Evolutionary conservation across 148 eudicot genomes (phyloP).

Genomic region (Vaccinium corymbosum): DNA sequence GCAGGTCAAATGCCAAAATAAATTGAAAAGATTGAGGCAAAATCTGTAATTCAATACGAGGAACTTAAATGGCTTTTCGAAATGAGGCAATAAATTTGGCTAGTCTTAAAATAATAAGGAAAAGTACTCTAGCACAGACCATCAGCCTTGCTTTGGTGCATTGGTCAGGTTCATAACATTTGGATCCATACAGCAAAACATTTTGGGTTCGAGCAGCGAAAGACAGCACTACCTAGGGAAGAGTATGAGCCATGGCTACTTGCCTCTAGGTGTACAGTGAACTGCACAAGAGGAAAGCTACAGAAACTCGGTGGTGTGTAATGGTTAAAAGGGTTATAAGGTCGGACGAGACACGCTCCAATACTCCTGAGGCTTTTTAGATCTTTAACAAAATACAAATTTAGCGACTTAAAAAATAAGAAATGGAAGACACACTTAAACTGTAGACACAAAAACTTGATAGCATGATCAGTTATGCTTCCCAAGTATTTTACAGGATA

Average conservation of each 20-base stretch:
- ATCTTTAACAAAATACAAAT: not conserved
- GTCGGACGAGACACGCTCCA: not conserved
- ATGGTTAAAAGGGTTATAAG: conserved; percentile 1
- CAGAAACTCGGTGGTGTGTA: not conserved
- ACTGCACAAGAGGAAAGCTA: not conserved
- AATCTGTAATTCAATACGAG: not conserved
- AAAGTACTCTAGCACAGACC: not conserved
- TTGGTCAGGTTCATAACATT: not conserved
- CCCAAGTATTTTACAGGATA: not conserved
- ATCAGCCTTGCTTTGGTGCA: not conserved
- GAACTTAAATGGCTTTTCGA: not conserved
- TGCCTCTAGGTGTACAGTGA: not conserved
- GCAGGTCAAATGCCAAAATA: not conserved
- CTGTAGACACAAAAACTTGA: not conserved
- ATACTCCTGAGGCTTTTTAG: not conserved
- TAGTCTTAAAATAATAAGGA: not conserved
- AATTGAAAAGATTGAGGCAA: not conserved
- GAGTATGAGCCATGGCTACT: not conserved
- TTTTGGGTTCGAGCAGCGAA: not conserved
- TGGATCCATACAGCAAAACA: not conserved
- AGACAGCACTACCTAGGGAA: not conserved
- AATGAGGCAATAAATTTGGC: not conserved
- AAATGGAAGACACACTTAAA: not conserved
- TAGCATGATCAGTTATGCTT: not conserved
- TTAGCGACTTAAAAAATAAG: not conserved